Conservation (phyloP, 176 grass and related monocot genomes). For the Thalia dealbata region DNA sequence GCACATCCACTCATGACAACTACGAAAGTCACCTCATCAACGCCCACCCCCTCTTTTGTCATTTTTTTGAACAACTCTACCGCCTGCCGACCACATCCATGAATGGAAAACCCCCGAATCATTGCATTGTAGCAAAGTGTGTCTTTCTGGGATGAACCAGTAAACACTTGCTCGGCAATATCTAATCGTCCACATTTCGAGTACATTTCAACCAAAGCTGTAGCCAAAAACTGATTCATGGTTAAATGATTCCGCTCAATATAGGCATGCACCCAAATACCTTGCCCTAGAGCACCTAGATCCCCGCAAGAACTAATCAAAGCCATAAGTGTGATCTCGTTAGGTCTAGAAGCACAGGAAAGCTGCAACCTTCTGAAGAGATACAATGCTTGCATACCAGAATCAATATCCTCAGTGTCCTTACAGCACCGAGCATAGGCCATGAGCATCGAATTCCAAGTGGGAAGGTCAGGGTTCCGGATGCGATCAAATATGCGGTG, state of each 20-base stretch:
- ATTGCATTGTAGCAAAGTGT: conserved; percentile 37
- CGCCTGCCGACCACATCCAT: conserved; percentile 22
- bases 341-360: neutral
- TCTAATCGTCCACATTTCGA: conserved; percentile 26
- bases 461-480: conserved; percentile 18
- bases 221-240: conserved; percentile 23
- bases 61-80: conserved; percentile 31
- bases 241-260: neutral
- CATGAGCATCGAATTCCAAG: conserved; percentile 34
- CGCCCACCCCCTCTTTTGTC: neutral
- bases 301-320: conserved; percentile 26
- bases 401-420: neutral
- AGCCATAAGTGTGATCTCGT: conserved; percentile 40
- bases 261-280: conserved; percentile 31
- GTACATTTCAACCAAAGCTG: conserved; percentile 35
- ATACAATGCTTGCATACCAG: conserved; percentile 12
- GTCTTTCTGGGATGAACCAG: conserved; percentile 5
- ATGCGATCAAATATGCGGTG: conserved; percentile 24
- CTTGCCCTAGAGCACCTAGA: conserved; percentile 28
- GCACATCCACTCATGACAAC: conserved; percentile 30
- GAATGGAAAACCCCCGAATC: conserved; percentile 31
- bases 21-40: conserved; percentile 31
- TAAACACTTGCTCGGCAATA: conserved; percentile 36
- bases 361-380: conserved; percentile 16
- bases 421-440: conserved; percentile 12